Evolutionary conservation across 2,329 filamentous ascomycete genomes (phyloP), one percentile per base, ranked within the genome.

Genomic region (Colletotrichum tanaceti): DNA sequence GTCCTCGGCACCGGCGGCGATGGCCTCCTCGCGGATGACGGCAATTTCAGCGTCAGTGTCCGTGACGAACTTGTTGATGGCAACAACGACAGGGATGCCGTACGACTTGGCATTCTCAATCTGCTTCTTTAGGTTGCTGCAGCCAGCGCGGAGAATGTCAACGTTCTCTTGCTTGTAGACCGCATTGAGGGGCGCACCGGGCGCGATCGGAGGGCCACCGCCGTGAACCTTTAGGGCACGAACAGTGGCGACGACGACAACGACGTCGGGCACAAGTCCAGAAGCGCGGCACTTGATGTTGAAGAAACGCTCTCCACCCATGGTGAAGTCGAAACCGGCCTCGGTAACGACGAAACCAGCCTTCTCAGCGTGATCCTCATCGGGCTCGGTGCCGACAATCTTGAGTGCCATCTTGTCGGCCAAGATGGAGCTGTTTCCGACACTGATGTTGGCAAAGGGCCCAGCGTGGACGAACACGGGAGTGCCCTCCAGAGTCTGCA

Each of bases 241-340:
- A 53, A 99, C 93, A 2, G 96, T 99, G 28, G 96, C 95, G 44
- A 99, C 96, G 68, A 99, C 90, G 52, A 99, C 93, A 7, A 97
- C 94, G 1, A 94, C 93, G 76, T 99, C 96, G 2, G 96, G 96
- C 2, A 93, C 89, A 53, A 99, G 90, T 28, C 95, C 95, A 6
- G 95, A 98, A 11, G 94, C 92, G 70, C 96, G 92, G 84, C 96
- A 98, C 87, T 99, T 99, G 86, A 99, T 98, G 85, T 99, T 98
- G 89, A 99, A 98, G 87, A 99, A 99, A 60, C 96, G 92, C 86
- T 99, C 96, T 71, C 96, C 96, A 72, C 96, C 96, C 96, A 99
- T 99, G 75, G 96, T 98, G 83, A 99, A 99, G 81, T 99, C 96
- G 80, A 99, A 99, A 11, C 96, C 96, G 61, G 96, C 95, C 81